These are phyloP conservation scores for Microcera coccophila DNA, from an alignment of 2,329 filamentous ascomycete genomes.

Conservation along the genomic window DNA sequence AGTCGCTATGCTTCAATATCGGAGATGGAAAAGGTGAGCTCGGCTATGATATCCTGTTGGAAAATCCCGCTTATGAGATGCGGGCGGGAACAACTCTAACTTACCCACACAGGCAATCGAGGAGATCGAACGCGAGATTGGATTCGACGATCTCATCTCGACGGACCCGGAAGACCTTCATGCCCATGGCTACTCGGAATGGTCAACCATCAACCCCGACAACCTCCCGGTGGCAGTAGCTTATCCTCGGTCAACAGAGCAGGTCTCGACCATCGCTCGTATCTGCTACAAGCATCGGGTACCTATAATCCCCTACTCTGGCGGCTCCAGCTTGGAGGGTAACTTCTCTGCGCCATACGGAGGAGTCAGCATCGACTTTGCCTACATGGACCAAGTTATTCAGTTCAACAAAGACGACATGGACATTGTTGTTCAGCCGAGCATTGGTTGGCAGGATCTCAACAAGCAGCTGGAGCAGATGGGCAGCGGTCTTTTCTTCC, in stretches of 20 bases:
- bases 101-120: constrained; percentile 46
- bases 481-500: constrained; percentile 78
- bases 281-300: constrained; percentile 75
- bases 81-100: constrained; percentile 6
- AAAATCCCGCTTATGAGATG: neutral
- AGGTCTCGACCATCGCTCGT: constrained; percentile 58
- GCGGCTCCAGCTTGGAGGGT: constrained; percentile 80
- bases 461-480: constrained; percentile 68
- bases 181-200: constrained; percentile 63
- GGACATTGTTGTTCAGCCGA: constrained; percentile 89
- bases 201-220: constrained; percentile 60
- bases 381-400: constrained; percentile 78
- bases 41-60: neutral
- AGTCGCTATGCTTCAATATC: constrained; percentile 38
- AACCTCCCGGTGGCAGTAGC: constrained; percentile 60
- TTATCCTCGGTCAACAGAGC: constrained; percentile 57
- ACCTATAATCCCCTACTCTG: constrained; percentile 83
- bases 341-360: constrained; percentile 86
- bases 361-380: constrained; percentile 86
- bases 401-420: constrained; percentile 80
- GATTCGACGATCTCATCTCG: constrained; percentile 55
- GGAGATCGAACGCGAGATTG: constrained; percentile 50
- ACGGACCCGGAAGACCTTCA: constrained; percentile 59
- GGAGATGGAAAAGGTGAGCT: constrained; percentile 41
- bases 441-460: constrained; percentile 86